Conservation (phyloP, 108 stramenopile species). For the Nitzschia sp. region DNA sequence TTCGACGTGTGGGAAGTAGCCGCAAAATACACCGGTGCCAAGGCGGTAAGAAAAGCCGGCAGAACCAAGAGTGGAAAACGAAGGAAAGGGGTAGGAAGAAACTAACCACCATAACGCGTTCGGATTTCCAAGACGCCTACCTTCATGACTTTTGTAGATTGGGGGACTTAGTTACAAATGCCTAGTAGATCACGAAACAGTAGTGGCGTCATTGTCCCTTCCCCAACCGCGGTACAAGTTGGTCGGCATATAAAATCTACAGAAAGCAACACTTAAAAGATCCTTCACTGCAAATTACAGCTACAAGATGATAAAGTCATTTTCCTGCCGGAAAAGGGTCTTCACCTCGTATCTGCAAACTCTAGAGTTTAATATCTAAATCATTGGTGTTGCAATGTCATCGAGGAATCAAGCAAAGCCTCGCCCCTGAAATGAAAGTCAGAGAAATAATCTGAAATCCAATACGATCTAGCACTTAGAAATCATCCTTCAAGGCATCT, state of each 20-base stretch:
- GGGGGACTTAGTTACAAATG: too few relatives aligned
- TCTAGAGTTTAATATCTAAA: slow-evolving; percentile 7
- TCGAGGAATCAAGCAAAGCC: slow-evolving; percentile 6
- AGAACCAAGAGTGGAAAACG: slow-evolving; percentile 74
- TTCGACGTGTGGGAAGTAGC: slow-evolving; percentile 89
- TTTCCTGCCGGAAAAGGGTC: background rate
- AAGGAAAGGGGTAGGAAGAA: slow-evolving; percentile 79
- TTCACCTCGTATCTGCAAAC: background rate
- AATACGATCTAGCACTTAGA: slow-evolving; percentile 21
- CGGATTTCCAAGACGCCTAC: too few relatives aligned
- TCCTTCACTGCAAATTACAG: too few relatives aligned
- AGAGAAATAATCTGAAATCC: background rate
- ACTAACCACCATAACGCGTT: slow-evolving; percentile 30
- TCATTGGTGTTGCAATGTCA: background rate
- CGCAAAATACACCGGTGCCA: slow-evolving; percentile 82
- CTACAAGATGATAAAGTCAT: background rate
- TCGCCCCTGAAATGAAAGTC: background rate
- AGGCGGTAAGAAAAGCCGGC: slow-evolving; percentile 69
- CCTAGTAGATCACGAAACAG: too few relatives aligned
- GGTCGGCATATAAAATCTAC: too few relatives aligned
- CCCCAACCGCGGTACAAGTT: too few relatives aligned
- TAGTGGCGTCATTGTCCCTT: too few relatives aligned
- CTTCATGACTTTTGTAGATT: too few relatives aligned
- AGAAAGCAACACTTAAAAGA: too few relatives aligned
- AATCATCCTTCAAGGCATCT: slow-evolving; percentile 36